A percentile compares a stretch with the other conserved stretches of the same genome.
Evolutionary conservation across 2,329 filamentous ascomycete species (phyloP).

Genomic region (Alternaria gaisen): DNA sequence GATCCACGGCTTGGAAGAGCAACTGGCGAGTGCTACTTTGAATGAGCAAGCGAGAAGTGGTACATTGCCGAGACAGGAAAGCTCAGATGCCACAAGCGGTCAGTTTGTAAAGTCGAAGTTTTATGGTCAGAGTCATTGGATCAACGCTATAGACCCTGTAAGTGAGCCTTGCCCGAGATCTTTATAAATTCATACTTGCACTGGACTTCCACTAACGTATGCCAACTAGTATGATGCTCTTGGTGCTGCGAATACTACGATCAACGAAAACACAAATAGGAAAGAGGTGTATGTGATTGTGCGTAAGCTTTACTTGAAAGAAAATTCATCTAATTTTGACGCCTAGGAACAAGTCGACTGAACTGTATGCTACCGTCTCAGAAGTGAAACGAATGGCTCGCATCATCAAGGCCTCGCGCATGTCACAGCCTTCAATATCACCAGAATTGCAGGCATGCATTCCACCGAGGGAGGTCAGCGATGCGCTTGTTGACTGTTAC

Average conservation of each 20-base stretch:
- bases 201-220: neutral
- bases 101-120: conserved; percentile 61
- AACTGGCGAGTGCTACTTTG: neutral
- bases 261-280: conserved; percentile 54
- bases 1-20: conserved; percentile 14
- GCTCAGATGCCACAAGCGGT: neutral
- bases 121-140: conserved; percentile 65
- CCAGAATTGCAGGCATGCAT: conserved; percentile 54
- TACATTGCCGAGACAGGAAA: neutral
- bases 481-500: conserved; percentile 61
- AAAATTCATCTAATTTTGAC: neutral
- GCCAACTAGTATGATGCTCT: conserved; percentile 27
- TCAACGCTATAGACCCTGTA: conserved; percentile 40
- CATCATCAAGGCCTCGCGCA: conserved; percentile 58
- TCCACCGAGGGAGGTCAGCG: conserved; percentile 56
- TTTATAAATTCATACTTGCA: neutral
- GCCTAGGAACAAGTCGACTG: conserved; percentile 28
- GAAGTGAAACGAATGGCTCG: conserved; percentile 63
- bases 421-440: conserved; percentile 55
- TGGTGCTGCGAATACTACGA: conserved; percentile 20
- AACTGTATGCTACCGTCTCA: conserved; percentile 30
- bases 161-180: conserved; percentile 16
- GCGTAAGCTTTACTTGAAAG: neutral
- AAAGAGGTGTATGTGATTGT: conserved; percentile 25
- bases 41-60: neutral